These are phyloP conservation scores for Nannochloris sp. DNA, from an alignment of 139 green algal genomes.

Conservation along the genomic window DNA sequence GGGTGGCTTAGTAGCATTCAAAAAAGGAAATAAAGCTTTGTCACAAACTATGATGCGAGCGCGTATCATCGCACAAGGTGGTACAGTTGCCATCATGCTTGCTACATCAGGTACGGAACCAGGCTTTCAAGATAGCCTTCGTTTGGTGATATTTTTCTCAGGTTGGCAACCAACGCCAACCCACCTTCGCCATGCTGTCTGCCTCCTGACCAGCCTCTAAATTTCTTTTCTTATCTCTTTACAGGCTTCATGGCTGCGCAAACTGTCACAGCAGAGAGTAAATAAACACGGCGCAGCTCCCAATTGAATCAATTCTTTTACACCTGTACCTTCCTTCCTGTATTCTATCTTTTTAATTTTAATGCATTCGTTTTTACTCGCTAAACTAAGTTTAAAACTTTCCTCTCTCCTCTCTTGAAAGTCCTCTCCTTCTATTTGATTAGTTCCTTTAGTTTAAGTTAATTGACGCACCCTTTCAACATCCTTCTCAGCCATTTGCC, in stretches of 20 bases:
- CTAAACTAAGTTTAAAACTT: too few species aligned
- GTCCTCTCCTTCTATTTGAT: too few species aligned
- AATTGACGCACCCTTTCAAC: neutral
- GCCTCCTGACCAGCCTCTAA: too few species aligned
- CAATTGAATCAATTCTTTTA: neutral
- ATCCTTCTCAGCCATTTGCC: neutral
- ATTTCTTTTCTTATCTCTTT: neutral
- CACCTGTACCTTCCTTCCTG: neutral
- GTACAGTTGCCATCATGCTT: constrained; percentile 29
- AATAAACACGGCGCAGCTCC: too few species aligned
- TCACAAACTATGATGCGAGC: constrained; percentile 30
- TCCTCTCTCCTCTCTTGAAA: too few species aligned
- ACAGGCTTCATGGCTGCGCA: neutral
- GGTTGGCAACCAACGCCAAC: too few species aligned
- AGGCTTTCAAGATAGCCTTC: too few species aligned
- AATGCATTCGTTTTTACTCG: too few species aligned
- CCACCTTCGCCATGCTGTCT: too few species aligned
- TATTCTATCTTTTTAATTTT: neutral
- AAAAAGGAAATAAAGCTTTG: constrained; percentile 19
- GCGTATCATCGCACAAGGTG: constrained; percentile 16
- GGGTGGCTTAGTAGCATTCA: constrained; percentile 25
- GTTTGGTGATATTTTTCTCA: too few species aligned
- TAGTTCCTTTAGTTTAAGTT: too few species aligned
- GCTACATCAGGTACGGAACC: neutral
- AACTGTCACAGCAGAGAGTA: neutral